Evolutionary conservation across 495 filamentous ascomycete genomes (phyloP).

Genomic region (Aspergillus diversus): DNA sequence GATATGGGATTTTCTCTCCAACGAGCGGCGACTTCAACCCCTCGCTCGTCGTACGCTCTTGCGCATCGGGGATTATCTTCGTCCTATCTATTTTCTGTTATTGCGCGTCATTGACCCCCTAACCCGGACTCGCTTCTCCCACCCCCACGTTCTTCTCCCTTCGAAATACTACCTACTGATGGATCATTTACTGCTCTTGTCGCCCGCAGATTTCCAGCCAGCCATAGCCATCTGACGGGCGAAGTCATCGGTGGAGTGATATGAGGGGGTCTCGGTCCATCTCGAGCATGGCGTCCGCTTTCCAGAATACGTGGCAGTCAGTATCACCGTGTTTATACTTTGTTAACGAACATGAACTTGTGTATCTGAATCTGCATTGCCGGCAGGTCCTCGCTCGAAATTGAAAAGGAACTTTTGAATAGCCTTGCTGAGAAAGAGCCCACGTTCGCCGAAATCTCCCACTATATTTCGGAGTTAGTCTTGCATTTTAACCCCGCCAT

Average conservation of each 20-base stretch:
- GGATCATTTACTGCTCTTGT: conserved; percentile 45
- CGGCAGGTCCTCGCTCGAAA: conserved; percentile 47
- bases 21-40: conserved; percentile 29
- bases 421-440: conserved; percentile 56
- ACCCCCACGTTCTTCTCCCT: conserved; percentile 11
- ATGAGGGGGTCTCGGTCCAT: conserved; percentile 28
- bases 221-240: conserved; percentile 59
- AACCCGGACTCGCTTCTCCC: conserved; percentile 3
- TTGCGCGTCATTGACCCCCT: conserved; percentile 12
- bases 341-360: conserved; percentile 4
- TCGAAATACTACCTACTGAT: conserved; percentile 44
- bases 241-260: conserved; percentile 57
- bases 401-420: conserved; percentile 52
- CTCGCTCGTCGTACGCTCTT: conserved; percentile 23
- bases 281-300: conserved; percentile 52
- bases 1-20: conserved; percentile 29
- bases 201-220: conserved; percentile 46
- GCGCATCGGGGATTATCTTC: conserved; percentile 16
- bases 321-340: conserved; percentile 28
- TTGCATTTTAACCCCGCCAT: conserved; percentile 8
- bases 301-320: conserved; percentile 56
- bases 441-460: conserved; percentile 60
- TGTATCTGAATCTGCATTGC: conserved; percentile 28
- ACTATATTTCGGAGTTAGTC: conserved; percentile 62
- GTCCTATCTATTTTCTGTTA: neutral